Base-by-base conservation (phyloP, 148 eudicot species). In the Diospyros lotus region DNA sequence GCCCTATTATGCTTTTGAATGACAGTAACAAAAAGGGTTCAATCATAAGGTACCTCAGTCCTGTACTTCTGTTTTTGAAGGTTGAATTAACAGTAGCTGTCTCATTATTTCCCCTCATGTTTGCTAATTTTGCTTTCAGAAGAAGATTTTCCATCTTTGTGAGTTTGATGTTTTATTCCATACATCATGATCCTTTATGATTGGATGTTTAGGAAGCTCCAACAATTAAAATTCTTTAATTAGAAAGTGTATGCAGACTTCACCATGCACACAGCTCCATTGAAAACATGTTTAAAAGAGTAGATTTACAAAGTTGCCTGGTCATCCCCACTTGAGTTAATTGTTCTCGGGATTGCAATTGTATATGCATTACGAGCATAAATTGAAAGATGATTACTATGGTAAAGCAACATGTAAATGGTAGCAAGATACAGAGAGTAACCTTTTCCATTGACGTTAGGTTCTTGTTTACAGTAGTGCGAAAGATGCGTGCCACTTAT, bases 1-100 rank as follows among this genome's bases (percentile, higher is more conserved):
- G 97, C 78, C 98, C 97, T 40, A 74, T 90, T 72, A 12, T 94
- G 80, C 87, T 94, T 55, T 64, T 88, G 80, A 92, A 80, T 73
- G 75, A 86, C 56, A 66, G 83, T 45, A 78, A 79, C 77, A 75
- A 73, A 28, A 76, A 84, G 44, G 86, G 78, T 69, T 83, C 82
- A 64, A 65, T 81, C 60, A 59, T 64, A 71, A 87, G 98, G 98
- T 94, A 86, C 73, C 58, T 69, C 39, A 71, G 59, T 75, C 52
- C 54, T 73, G 61, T 79, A 45, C 58, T 80, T 62, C 46, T 52
- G 13, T 46, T 17, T 48, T 58, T 5, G 64, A 9, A 11, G 68
- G 17, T 73, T 67, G 38, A 73, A 60, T 40, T 73, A 61, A 46
- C 41, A 44, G 28, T 63, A 5, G 41, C 15, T 12, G 2, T 50